Evolutionary conservation across 2,329 filamentous ascomycete species (phyloP).

Genomic region (Lachnellula cervina): DNA sequence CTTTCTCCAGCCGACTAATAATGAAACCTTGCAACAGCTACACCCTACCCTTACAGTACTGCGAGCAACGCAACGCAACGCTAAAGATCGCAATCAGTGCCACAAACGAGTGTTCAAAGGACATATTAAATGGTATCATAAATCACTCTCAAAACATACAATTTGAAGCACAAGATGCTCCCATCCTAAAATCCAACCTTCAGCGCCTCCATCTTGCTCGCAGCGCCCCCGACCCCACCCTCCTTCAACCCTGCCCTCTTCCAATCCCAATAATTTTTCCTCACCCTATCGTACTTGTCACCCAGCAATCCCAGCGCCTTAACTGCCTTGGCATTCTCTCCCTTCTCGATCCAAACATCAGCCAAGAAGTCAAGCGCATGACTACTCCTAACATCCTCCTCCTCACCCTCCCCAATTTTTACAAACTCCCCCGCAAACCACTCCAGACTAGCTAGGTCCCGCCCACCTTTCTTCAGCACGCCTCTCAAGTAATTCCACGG

Average conservation of each 20-base stretch:
- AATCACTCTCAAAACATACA: neutral
- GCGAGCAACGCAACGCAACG: no score
- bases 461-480: constrained; percentile 62
- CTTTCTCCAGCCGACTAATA: no score
- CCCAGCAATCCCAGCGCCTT: constrained; percentile 68
- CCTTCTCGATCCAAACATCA: constrained; percentile 54
- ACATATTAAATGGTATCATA: neutral
- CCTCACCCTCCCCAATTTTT: constrained; percentile 38
- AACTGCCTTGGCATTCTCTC: constrained; percentile 57
- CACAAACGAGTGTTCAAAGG: no score
- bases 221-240: neutral
- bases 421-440: constrained; percentile 50
- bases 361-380: constrained; percentile 69
- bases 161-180: no score
- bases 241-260: constrained; percentile 36
- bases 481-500: constrained; percentile 90
- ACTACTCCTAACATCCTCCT: constrained; percentile 53
- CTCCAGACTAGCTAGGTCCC: constrained; percentile 42
- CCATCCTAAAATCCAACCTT: neutral
- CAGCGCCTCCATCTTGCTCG: neutral
- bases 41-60: no score
- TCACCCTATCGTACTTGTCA: constrained; percentile 84
- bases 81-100: no score
- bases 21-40: no score
- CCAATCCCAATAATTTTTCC: constrained; percentile 91